Base-by-base conservation (phyloP, 208 protist species). In the Phytomonas sp. region DNA sequence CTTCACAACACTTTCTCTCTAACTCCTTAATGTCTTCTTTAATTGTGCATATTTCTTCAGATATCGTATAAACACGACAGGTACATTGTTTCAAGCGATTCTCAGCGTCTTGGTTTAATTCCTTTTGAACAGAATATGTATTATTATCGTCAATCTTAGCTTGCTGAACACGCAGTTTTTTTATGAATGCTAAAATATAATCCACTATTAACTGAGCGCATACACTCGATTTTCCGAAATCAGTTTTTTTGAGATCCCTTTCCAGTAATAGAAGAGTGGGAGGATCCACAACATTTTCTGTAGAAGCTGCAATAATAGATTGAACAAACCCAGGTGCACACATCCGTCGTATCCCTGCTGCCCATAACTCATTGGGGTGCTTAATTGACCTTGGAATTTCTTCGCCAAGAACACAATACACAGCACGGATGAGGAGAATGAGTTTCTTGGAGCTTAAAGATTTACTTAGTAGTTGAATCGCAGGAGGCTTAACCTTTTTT, bases 321-420 rank as follows among this genome's bases (percentile, higher is more conserved):
- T 56, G 45, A 1, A 56, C 45, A 56, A 56, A 56, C 45, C 45
- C 45, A 56, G 45, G 45, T 56, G 45, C 45, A 62, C 76, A 84
- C 42, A 91, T 77, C 14, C 79, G 76, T 11, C 70, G 69, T 73
- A 81, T 81, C 16, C 79, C 77, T 12, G 56, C 34, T 16, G 66
- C 72, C 87, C 87, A 93, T 61, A 86, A 63, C 30, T 90, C 87
- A 60, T 75, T 81, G n/a, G 74, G 33, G 60, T 64, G 79, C 37
- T 69, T 74, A n/a, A 56, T 70, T 69, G 74, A 62, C 66, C 73
- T 69, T 23, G 73, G 83, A 29, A 89, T 40, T 40, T 93, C 87
- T 45, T 93, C 83, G 14, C 78, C 81, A 52, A 93, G 63, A 45
- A 89, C 60, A 32, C 78, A 74, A 71, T 84, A 93, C 12, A 89